phyloP scores from a whole-genome alignment of 23 red algal genomes.

The Cyanidioschyzon merolae region DNA sequence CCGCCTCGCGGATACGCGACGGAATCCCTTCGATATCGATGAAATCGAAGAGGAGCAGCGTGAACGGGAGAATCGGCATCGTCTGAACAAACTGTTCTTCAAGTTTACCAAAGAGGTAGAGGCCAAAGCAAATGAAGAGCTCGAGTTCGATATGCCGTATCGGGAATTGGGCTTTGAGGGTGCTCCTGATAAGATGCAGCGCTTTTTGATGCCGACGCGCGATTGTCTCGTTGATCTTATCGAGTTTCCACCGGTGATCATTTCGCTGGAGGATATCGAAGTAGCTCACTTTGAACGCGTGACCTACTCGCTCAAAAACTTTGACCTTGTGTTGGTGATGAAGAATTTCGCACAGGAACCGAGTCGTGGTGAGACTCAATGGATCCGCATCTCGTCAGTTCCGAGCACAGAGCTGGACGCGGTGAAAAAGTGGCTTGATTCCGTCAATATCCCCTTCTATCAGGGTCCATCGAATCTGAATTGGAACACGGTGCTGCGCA shows the following conservation, averaged over 20 bases:
- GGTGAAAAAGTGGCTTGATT: constrained; percentile 76
- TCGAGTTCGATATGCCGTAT: constrained; percentile 98
- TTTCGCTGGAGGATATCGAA: constrained; percentile 84
- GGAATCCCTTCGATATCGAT: constrained; percentile 80
- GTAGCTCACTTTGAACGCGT: constrained; percentile 95
- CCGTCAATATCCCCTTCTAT: constrained; percentile 91
- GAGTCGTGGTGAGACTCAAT: constrained; percentile 26
- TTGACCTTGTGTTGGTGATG: constrained; percentile 94
- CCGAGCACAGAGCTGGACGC: constrained; percentile 55
- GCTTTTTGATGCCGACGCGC: constrained; percentile 70
- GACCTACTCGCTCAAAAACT: constrained; percentile 76
- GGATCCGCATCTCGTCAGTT: constrained; percentile 80
- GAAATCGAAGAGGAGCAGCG: constrained; percentile 94
- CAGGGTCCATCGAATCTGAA: constrained; percentile 73
- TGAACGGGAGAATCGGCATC: constrained; percentile 76
- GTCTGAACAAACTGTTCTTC: constrained; percentile 76
- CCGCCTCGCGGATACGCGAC: constrained; percentile 63
- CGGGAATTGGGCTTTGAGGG: constrained; percentile 75
- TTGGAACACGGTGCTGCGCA: constrained; percentile 79
- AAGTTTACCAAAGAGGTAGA: constrained; percentile 87
- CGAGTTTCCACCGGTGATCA: constrained; percentile 79
- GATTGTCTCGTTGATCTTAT: constrained; percentile 83
- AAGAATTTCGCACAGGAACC: constrained; percentile 76
- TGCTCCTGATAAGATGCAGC: constrained; percentile 48
- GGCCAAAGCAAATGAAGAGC: constrained; percentile 27